Base-by-base conservation (phyloP, 2,329 filamentous ascomycete genomes). In the Aspergillus fischeri region DNA sequence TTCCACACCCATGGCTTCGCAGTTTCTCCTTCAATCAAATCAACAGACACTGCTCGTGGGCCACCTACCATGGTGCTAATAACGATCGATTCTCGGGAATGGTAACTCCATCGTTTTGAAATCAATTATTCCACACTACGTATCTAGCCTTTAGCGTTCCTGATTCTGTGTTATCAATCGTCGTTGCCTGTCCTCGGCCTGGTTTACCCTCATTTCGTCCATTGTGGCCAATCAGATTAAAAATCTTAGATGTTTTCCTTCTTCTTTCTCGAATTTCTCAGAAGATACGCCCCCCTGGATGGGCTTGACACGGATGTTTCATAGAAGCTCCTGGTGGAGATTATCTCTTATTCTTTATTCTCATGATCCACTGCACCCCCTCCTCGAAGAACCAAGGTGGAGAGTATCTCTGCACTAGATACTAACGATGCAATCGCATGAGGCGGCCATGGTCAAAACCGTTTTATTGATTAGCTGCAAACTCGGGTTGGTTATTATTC, bases 401-500 rank as follows among this genome's bases (percentile, higher is more conserved):
- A 42, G 10, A 7, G 14, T 38, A 17, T 35, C 29, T 14, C 14
- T 17, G 32, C 14, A 35, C 32, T 38, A 17, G 14, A 17, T 7
- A 17, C 32, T 38, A 38, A 38, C 14, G 32, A 38, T 38, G 32
- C 32, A 38, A 38, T 38, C 32, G 32, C 32, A 35, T 35, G 32
- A 35, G 32, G 11, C 32, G 32, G 32, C 5, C 32, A 35, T 17
- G 32, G 42, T 45, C 21, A 24, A 21, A 45, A 45, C 42, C n/a
- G 42, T 45, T 44, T 51, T 17, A 20, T 51, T 38, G 32, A 38
- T 5, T 38, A 17, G 32, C 32, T 38, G 32, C 32, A 38, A 10
- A 29, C 49, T 41, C 32, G 49, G 49, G 7, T 54, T 50, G 48
- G 35, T 51, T 55, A 62, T 27, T 11, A 38, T 28, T 24, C 21